phyloP scores from a whole-genome alignment of 2,329 filamentous ascomycete species.

The Aspergillus eucalypticola region DNA sequence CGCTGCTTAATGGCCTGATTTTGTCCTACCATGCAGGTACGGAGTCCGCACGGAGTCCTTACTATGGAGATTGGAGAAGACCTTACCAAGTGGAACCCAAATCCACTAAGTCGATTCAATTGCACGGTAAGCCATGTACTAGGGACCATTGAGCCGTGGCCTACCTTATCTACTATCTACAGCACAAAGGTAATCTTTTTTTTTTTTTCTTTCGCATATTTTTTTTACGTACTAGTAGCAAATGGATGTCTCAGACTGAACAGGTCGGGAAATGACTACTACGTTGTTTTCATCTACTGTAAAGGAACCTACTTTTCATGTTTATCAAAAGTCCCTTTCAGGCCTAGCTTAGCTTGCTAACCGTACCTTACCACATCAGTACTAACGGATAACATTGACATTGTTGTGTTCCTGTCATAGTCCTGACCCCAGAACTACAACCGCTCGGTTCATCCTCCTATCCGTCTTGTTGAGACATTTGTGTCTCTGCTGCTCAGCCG shows the following conservation, averaged over 20 bases:
- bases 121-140: no score
- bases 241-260: no score
- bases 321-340: no score
- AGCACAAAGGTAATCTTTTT: no score
- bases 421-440: not conserved
- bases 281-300: no score
- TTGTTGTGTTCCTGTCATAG: not conserved
- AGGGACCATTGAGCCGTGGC: no score
- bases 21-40: not conserved
- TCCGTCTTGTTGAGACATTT: not conserved
- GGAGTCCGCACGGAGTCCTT: not conserved
- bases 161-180: no score
- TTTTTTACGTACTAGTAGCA: no score
- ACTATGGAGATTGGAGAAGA: not conserved
- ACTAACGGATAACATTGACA: not conserved
- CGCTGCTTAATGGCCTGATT: not conserved
- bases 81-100: not conserved
- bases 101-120: not conserved
- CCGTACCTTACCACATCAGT: not conserved
- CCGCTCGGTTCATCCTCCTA: not conserved
- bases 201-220: no score
- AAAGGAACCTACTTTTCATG: no score
- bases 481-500: not conserved
- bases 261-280: no score
- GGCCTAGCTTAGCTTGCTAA: not conserved